Base-by-base conservation (phyloP, 805 yeast genomes). In the Zygoascus biomembranicola region DNA sequence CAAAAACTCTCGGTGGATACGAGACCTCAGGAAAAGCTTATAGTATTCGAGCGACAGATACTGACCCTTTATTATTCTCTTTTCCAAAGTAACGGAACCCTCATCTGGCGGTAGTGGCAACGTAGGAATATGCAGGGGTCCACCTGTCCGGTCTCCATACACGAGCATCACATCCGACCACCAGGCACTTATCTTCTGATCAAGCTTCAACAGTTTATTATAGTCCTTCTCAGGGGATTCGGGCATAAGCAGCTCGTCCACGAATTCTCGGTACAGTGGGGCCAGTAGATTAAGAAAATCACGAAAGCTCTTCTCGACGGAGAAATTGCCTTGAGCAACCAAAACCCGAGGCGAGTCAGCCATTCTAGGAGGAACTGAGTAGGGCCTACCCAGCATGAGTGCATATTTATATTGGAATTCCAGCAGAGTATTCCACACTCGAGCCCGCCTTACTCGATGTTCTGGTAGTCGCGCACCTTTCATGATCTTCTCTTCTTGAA, bases 311-410 rank as follows among this genome's bases (percentile, higher is more conserved):
- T 52, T 52, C 39, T 57, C 55, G 26, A 52, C 37, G 18, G n/a
- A 26, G 8, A 46, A 55, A 35, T 55, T 46, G 51, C 32, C 48
- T 20, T 35, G 32, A 1, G 43, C 18, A 41, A 37, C 26, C 9
- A 35, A 43, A 14, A 54, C 54, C 14, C 52, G 11, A 16, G 45
- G 41, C 23, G 42, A 18, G 32, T 57, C 57, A 28, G 44, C 52
- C n/a, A 55, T 37, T 18, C 49, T 43, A 8, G 26, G 35, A 5
- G 46, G 20, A 11, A 53, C 39, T 1, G 52, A 32, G 42, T 53
- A 55, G 5, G 60, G 60, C 2, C 60, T 50, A 2, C 60, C 60
- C 32, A 53, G 28, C 11, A 55, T 18, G 28, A 57, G 41, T 2
- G 57, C 49, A 32, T 46, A 49, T 39, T 55, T 55, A 16, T 58